phyloP scores from a whole-genome alignment of 345 rosid genomes.

The Brassica napus region Da-Ae NC_063449.1:47268001-47268500 shows the following conservation, averaged over 20 bases:
- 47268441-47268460: constrained; percentile 67
- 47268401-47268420: constrained; percentile 75
- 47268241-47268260: constrained; percentile 65
- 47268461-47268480: constrained; percentile 58
- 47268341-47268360: constrained; percentile 67
- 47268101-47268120: constrained; percentile 83
- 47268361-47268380: constrained; percentile 75
- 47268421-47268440: constrained; percentile 70
- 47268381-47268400: constrained; percentile 77
- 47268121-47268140: constrained; percentile 66
- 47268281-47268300: constrained; percentile 78
- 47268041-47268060: constrained; percentile 52
- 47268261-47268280: constrained; percentile 86
- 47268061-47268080: constrained; percentile 64
- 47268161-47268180: constrained; percentile 74
- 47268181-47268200: constrained; percentile 81
- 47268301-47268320: constrained; percentile 71
- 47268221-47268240: constrained; percentile 81
- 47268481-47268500: constrained; percentile 54
- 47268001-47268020: too few species aligned
- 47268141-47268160: constrained; percentile 74
- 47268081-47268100: constrained; percentile 71
- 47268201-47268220: constrained; percentile 73
- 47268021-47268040: neutral
- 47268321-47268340: constrained; percentile 57